Conservation (phyloP, 75 land plant species). For the Isoetes taiwanensis region DNA sequence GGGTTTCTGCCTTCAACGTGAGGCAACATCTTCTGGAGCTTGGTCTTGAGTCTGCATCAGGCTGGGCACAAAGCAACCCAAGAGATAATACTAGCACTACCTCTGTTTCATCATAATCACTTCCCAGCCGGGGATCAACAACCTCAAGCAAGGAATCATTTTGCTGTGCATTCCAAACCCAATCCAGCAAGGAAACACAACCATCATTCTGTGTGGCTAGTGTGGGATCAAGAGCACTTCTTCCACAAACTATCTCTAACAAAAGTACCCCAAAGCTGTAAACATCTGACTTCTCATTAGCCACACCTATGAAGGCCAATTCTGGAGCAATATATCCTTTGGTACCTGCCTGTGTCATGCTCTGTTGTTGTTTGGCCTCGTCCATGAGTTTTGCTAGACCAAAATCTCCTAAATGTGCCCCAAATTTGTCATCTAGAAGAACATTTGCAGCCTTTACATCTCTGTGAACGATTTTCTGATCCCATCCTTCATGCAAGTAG, state of each 20-base stretch:
- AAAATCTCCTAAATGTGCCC: slow-evolving; percentile 1
- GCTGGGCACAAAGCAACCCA: not conserved
- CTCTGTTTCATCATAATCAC: not conserved
- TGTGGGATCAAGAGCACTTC: not conserved
- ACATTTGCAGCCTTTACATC: slow-evolving; percentile 6
- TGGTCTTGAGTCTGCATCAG: slow-evolving; percentile 1
- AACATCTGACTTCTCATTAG: slow-evolving; percentile 5
- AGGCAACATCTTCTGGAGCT: not conserved
- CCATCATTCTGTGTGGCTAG: not conserved
- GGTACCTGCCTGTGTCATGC: not conserved
- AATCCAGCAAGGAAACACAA: not conserved
- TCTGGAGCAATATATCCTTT: slow-evolving; percentile 3
- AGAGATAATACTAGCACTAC: not conserved
- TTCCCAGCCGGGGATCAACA: not conserved
- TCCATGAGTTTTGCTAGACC: slow-evolving; percentile 2
- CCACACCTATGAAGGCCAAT: not conserved
- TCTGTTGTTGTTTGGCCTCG: not conserved
- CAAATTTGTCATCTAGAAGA: not conserved
- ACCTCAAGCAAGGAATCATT: not conserved
- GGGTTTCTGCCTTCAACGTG: not conserved
- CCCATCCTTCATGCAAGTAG: slow-evolving; percentile 2
- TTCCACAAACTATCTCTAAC: not conserved
- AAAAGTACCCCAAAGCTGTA: slow-evolving; percentile 4
- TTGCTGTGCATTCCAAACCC: not conserved
- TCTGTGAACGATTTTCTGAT: not conserved